phyloP scores from a whole-genome alignment of 352 stramenopile genomes.

The Phytophthora podocarpi region DNA sequence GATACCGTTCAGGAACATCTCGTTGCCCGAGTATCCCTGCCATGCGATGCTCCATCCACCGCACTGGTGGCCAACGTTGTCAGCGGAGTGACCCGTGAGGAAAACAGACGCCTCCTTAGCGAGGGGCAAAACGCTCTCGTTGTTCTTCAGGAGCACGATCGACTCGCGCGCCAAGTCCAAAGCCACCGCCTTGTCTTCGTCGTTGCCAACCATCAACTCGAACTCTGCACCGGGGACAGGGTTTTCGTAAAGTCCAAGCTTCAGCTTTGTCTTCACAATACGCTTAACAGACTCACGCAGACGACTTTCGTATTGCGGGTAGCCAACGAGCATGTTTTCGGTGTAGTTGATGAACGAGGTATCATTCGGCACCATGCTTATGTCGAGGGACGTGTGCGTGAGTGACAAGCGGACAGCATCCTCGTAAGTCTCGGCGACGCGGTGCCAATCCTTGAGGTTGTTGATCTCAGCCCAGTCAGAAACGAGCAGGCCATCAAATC shows the following conservation, averaged over 20 bases:
- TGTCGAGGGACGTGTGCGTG: slow-evolving; percentile 83
- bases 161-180: slow-evolving; percentile 71
- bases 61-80: slow-evolving; percentile 67
- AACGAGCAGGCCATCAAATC: slow-evolving; percentile 84
- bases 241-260: slow-evolving; percentile 68
- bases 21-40: slow-evolving; percentile 75
- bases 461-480: slow-evolving; percentile 92
- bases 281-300: slow-evolving; percentile 59
- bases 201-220: slow-evolving; percentile 42
- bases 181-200: slow-evolving; percentile 50
- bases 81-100: slow-evolving; percentile 57
- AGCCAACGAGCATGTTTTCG: slow-evolving; percentile 43
- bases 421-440: slow-evolving; percentile 38
- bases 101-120: slow-evolving; percentile 43
- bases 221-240: slow-evolving; percentile 50
- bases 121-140: slow-evolving; percentile 52
- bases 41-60: slow-evolving; percentile 83
- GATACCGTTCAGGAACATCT: slow-evolving; percentile 55
- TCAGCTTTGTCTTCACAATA: slow-evolving; percentile 70
- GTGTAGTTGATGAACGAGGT: slow-evolving; percentile 51
- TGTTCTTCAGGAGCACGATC: slow-evolving; percentile 83
- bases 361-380: slow-evolving; percentile 84
- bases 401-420: slow-evolving; percentile 71
- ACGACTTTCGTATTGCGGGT: slow-evolving; percentile 39
- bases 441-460: slow-evolving; percentile 69